These are phyloP conservation scores for Thielaviopsis cerberus DNA, from an alignment of 2,329 filamentous ascomycete species.

Conservation along the genomic window DNA sequence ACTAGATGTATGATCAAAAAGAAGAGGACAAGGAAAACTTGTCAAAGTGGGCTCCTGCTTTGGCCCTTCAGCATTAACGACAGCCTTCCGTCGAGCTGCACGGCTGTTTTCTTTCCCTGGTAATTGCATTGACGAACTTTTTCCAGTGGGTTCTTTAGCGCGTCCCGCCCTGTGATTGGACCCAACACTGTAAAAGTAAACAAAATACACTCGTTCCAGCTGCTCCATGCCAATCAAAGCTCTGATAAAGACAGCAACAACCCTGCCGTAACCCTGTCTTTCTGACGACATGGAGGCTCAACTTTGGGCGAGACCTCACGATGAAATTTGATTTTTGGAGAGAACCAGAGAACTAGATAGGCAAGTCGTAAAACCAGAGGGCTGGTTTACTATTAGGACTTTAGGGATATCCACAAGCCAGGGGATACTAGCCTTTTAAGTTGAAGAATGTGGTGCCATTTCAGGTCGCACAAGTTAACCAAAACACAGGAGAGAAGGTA, in stretches of 20 bases:
- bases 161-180: slow-evolving; percentile 5
- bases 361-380: too few relatives aligned
- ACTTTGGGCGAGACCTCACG: not conserved
- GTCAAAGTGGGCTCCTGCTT: not conserved
- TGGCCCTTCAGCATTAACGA: not conserved
- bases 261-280: not conserved
- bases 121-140: not conserved
- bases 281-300: not conserved
- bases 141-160: slow-evolving; percentile 5
- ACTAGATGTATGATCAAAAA: not conserved
- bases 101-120: not conserved
- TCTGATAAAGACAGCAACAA: not conserved
- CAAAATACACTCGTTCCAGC: not conserved
- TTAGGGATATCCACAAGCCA: too few relatives aligned
- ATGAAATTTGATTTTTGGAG: not conserved
- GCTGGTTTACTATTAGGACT: too few relatives aligned
- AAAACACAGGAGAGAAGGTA: too few relatives aligned
- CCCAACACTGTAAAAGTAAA: slow-evolving; percentile 4
- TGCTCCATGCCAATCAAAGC: not conserved
- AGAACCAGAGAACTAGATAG: not conserved
- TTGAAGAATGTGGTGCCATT: too few relatives aligned
- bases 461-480: too few relatives aligned
- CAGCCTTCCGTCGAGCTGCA: not conserved
- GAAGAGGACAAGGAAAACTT: not conserved
- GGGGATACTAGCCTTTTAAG: too few relatives aligned